phyloP scores from a whole-genome alignment of 2,329 filamentous ascomycete genomes.

The Colletotrichum truncatum region DNA sequence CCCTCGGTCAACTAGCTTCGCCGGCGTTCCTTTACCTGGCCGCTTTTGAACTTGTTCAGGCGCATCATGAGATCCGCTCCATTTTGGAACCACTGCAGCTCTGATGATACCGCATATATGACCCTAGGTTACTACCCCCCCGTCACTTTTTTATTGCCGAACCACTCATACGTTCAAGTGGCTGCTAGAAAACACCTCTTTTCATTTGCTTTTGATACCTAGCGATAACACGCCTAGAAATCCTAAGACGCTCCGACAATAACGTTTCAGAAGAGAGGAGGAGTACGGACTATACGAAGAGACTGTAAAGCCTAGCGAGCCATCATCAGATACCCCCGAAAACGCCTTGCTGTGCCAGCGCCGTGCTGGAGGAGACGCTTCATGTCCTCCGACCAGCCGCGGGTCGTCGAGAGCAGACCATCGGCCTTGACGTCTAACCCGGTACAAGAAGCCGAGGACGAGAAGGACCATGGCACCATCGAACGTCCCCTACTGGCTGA shows the following conservation, averaged over 20 bases:
- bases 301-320: not conserved
- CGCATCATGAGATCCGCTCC: slow-evolving; percentile 31
- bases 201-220: not conserved
- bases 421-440: slow-evolving; percentile 31
- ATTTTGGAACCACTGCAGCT: slow-evolving; percentile 27
- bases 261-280: not conserved
- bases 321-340: not conserved
- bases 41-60: slow-evolving; percentile 28
- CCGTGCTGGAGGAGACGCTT: slow-evolving; percentile 29
- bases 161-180: not conserved
- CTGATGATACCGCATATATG: slow-evolving; percentile 31
- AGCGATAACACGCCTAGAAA: not conserved
- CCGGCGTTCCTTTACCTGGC: slow-evolving; percentile 26
- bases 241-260: not conserved
- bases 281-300: not conserved
- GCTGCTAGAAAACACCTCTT: not conserved
- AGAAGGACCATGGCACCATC: slow-evolving; percentile 28
- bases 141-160: not conserved
- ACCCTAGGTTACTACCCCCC: slow-evolving; percentile 25
- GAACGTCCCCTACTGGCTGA: slow-evolving; percentile 41
- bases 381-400: slow-evolving; percentile 35
- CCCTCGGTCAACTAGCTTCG: slow-evolving; percentile 29
- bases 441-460: slow-evolving; percentile 29
- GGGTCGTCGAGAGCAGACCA: slow-evolving; percentile 32
- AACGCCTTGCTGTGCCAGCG: slow-evolving; percentile 5